phyloP scores from a whole-genome alignment of 1,139 yeast genomes.

The Saccharomycopsis hybrid region DNA sequence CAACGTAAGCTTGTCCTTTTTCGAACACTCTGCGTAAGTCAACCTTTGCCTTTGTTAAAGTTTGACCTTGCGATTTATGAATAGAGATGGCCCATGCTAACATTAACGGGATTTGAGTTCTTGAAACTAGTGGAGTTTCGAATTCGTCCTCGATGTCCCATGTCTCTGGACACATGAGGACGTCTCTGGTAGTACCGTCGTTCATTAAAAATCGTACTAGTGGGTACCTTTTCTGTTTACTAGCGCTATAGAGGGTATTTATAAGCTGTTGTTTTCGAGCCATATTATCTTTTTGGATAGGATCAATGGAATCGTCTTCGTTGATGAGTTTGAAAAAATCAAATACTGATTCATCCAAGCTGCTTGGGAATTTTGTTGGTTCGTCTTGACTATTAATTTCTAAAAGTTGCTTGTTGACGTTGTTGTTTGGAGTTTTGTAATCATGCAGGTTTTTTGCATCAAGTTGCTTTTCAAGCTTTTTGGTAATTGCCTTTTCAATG shows the following conservation, averaged over 20 bases:
- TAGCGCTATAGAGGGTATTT: conserved; percentile 32
- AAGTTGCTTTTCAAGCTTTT: background rate
- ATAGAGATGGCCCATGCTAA: conserved; percentile 94
- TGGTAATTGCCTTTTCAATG: conserved; percentile 30
- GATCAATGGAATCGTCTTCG: conserved; percentile 27
- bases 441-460: background rate
- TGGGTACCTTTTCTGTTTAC: conserved; percentile 44
- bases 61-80: conserved; percentile 96
- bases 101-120: conserved; percentile 75
- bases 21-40: conserved; percentile 76
- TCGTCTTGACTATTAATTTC: conserved; percentile 7
- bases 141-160: conserved; percentile 63
- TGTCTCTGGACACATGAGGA: conserved; percentile 66
- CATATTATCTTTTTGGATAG: conserved; percentile 28
- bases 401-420: conserved; percentile 25
- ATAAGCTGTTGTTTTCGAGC: conserved; percentile 35
- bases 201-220: conserved; percentile 68
- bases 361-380: background rate
- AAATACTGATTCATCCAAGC: conserved; percentile 36
- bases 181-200: conserved; percentile 65
- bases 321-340: conserved; percentile 43
- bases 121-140: conserved; percentile 44
- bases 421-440: conserved; percentile 58
- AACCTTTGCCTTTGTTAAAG: conserved; percentile 73
- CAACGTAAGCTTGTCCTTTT: conserved; percentile 93